Conservation (phyloP, 352 stramenopile genomes). For the Globisporangium solare region DNA sequence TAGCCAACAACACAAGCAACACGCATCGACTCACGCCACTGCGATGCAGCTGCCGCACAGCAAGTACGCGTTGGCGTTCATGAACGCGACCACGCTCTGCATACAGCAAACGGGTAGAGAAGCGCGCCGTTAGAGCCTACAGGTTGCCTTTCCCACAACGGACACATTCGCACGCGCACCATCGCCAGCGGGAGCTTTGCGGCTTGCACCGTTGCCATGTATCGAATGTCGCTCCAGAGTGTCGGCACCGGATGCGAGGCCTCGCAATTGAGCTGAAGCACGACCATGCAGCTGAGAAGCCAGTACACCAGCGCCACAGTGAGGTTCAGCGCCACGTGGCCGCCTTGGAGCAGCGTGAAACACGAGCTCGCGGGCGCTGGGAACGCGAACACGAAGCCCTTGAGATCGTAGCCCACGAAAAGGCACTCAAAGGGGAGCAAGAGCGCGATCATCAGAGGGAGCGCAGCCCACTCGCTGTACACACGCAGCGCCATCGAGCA, state of each 20-base stretch:
- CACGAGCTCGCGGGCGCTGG: constrained; percentile 26
- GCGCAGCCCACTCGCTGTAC: constrained; percentile 47
- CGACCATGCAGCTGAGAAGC: constrained; percentile 24
- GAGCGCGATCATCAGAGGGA: constrained; percentile 48
- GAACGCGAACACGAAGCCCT: constrained; percentile 13
- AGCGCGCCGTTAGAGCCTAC: too few relatives aligned
- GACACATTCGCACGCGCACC: constrained; percentile 20
- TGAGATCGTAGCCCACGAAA: constrained; percentile 38
- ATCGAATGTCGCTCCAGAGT: constrained; percentile 57
- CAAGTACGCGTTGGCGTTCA: constrained; percentile 31
- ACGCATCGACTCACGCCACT: constrained; percentile 22
- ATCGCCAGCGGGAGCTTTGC: constrained; percentile 45
- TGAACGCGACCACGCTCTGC: constrained; percentile 32
- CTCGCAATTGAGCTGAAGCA: constrained; percentile 63
- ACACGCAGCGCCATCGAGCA: constrained; percentile 43
- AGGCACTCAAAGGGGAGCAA: constrained; percentile 50
- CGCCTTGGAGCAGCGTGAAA: constrained; percentile 32
- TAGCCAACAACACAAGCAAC: too few relatives aligned
- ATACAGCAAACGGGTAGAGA: constrained; percentile 10
- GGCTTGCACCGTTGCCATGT: constrained; percentile 28
- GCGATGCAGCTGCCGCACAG: constrained; percentile 25
- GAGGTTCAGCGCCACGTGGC: constrained; percentile 23
- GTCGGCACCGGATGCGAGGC: constrained; percentile 38
- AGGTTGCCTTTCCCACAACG: neutral
- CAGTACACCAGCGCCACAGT: constrained; percentile 25